phyloP scores from a whole-genome alignment of 2,329 filamentous ascomycete species.

The Beauveria varroae region DNA sequence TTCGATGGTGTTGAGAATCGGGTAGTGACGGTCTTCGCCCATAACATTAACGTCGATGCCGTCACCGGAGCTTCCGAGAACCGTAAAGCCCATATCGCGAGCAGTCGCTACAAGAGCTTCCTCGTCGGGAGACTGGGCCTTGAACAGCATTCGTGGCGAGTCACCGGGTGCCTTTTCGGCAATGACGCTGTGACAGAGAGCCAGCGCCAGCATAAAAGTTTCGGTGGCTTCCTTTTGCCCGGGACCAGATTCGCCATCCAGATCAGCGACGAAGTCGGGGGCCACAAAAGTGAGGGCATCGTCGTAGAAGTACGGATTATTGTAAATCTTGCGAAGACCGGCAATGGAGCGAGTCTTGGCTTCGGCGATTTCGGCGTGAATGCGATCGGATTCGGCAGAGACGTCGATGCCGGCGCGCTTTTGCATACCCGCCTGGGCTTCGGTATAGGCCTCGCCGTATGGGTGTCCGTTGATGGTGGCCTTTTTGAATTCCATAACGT shows the following conservation, averaged over 20 bases:
- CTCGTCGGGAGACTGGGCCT: conserved; percentile 94
- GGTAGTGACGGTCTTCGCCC: conserved; percentile 78
- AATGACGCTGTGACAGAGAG: conserved; percentile 95
- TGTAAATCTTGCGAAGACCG: conserved; percentile 65
- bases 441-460: conserved; percentile 96
- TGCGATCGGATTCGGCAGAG: conserved; percentile 67
- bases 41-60: conserved; percentile 81
- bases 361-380: conserved; percentile 68
- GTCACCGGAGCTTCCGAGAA: conserved; percentile 71
- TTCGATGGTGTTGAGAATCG: conserved; percentile 87
- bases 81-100: conserved; percentile 89
- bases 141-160: conserved; percentile 85
- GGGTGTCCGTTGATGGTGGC: conserved; percentile 91
- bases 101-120: conserved; percentile 90
- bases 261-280: conserved; percentile 78
- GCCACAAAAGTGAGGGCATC: conserved; percentile 89
- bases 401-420: conserved; percentile 82
- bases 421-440: conserved; percentile 94
- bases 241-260: conserved; percentile 67
- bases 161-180: conserved; percentile 86
- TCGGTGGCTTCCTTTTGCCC: conserved; percentile 74
- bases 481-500: conserved; percentile 99
- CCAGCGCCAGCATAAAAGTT: conserved; percentile 88
- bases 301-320: conserved; percentile 87
- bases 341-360: conserved; percentile 68